phyloP scores from a whole-genome alignment of 192 early-diverging fungal genomes.

The Coemansia sp. region DNA sequence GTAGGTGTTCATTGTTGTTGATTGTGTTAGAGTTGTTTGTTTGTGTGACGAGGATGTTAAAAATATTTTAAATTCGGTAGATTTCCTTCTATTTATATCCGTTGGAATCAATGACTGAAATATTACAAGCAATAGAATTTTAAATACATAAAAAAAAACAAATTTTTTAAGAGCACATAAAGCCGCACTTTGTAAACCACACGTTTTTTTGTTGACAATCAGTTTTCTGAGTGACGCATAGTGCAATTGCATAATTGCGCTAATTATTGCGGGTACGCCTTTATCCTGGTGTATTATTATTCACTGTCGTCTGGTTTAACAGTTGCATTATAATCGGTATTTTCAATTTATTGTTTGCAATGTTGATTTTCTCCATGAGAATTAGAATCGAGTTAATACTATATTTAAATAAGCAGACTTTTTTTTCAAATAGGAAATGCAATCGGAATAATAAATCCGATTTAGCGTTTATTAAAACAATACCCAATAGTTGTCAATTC shows the following conservation, averaged over 20 bases:
- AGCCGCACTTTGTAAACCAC: no score
- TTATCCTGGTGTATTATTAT: no score
- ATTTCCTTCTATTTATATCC: neutral
- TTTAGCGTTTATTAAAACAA: neutral
- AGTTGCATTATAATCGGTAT: no score
- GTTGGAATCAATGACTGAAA: neutral
- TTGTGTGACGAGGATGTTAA: neutral
- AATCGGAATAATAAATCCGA: neutral
- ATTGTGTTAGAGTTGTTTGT: neutral
- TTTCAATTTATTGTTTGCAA: no score
- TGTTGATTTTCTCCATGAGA: no score
- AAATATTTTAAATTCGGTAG: neutral
- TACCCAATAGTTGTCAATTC: neutral
- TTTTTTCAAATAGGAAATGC: no score
- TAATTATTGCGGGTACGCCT: neutral
- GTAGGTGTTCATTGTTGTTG: slow-evolving; percentile 22
- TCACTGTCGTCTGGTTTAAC: no score
- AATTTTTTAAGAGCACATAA: neutral
- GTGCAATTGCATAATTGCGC: neutral
- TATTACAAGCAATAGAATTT: no score
- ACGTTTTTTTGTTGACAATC: no score
- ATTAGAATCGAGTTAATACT: no score
- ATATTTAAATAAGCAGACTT: neutral
- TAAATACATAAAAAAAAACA: neutral
- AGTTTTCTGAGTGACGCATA: neutral